phyloP scores from a whole-genome alignment of 2,329 filamentous ascomycete genomes.

The Colletotrichum gigasporum region DNA sequence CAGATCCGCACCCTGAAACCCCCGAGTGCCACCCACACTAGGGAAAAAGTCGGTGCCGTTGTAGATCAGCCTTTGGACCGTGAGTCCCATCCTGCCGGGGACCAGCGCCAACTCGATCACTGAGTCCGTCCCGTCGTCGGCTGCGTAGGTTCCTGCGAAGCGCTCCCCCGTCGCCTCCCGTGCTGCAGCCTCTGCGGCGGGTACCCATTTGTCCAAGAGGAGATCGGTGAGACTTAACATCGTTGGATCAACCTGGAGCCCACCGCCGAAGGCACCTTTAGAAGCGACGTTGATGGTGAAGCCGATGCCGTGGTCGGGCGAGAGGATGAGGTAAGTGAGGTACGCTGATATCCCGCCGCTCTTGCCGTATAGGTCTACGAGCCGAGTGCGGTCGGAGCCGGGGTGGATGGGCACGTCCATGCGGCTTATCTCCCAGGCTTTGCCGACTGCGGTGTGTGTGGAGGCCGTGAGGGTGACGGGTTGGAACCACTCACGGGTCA shows the following conservation, averaged over 20 bases:
- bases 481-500: slow-evolving; percentile 34
- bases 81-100: neutral
- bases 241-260: slow-evolving; percentile 22
- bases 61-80: neutral
- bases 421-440: slow-evolving; percentile 35
- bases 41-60: slow-evolving; percentile 2
- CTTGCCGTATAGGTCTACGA: slow-evolving; percentile 40
- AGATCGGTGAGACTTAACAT: slow-evolving; percentile 33
- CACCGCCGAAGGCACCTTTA: neutral
- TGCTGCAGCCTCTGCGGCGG: slow-evolving; percentile 35
- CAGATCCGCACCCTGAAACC: neutral
- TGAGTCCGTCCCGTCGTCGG: neutral
- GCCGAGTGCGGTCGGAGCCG: slow-evolving; percentile 36
- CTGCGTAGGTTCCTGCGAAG: slow-evolving; percentile 32
- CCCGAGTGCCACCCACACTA: neutral
- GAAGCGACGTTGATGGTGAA: slow-evolving; percentile 41
- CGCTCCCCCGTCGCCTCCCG: slow-evolving; percentile 31
- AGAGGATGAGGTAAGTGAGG: slow-evolving; percentile 33
- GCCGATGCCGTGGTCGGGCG: slow-evolving; percentile 36
- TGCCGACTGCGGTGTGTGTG: slow-evolving; percentile 29
- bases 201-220: slow-evolving; percentile 28
- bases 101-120: neutral
- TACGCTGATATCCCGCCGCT: slow-evolving; percentile 40
- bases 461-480: slow-evolving; percentile 28
- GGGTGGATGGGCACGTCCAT: slow-evolving; percentile 28